Evolutionary conservation across 179 eudicot genomes (phyloP).

Genomic region (Beta lomatogona): DNA sequence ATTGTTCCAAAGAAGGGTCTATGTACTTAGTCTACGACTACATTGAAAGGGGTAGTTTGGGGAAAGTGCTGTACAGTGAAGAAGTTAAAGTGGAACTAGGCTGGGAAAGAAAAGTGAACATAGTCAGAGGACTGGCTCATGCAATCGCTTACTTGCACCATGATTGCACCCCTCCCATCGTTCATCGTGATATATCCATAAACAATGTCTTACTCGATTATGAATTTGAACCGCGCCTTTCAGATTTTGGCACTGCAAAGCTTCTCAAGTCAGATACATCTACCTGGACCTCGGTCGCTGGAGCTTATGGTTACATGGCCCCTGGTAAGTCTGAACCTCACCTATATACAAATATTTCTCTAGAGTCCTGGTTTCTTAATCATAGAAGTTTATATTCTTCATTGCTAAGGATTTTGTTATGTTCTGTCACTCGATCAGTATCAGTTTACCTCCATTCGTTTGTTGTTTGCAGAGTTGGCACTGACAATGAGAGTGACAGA

Average conservation of each 20-base stretch:
- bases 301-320: slow-evolving; percentile 42
- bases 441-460: no score
- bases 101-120: slow-evolving; percentile 32
- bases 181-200: slow-evolving; percentile 20
- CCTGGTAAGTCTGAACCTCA: slow-evolving; percentile 28
- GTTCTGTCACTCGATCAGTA: no score
- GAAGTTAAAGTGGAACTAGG: slow-evolving; percentile 20
- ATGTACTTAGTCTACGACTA: slow-evolving; percentile 32
- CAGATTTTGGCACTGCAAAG: slow-evolving; percentile 37
- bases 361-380: not conserved
- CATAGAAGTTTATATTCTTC: no score
- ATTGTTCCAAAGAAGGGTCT: slow-evolving; percentile 17
- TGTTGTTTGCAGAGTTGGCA: slow-evolving; percentile 33
- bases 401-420: no score
- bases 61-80: not conserved
- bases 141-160: slow-evolving; percentile 42
- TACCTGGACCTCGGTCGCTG: slow-evolving; percentile 26
- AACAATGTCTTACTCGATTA: slow-evolving; percentile 16
- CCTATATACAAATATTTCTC: no score
- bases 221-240: slow-evolving; percentile 13
- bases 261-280: slow-evolving; percentile 18
- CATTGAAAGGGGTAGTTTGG: slow-evolving; percentile 34
- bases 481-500: slow-evolving; percentile 36
- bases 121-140: slow-evolving; percentile 27
- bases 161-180: slow-evolving; percentile 25